phyloP scores from a whole-genome alignment of 352 stramenopile genomes.

The Halophytophthora batemanensis region DNA sequence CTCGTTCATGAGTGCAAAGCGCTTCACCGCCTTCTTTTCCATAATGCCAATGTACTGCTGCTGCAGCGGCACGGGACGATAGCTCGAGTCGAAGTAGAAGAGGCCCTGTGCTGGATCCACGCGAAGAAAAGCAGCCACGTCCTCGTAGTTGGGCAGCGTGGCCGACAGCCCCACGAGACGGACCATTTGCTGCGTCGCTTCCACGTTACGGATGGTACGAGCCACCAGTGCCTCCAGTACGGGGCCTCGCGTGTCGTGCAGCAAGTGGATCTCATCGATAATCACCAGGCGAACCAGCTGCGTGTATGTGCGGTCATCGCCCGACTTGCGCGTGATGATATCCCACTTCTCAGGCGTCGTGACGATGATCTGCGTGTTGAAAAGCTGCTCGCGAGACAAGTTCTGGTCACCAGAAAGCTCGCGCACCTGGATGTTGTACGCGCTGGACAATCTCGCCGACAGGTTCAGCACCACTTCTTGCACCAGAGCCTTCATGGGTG shows the following conservation, averaged over 20 bases:
- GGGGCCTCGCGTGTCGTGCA: slow-evolving; percentile 98
- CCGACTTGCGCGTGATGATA: slow-evolving; percentile 99
- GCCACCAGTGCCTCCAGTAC: slow-evolving; percentile 98
- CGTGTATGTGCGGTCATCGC: slow-evolving; percentile 96
- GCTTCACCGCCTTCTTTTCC: slow-evolving; percentile 99
- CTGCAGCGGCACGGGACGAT: slow-evolving; percentile 97
- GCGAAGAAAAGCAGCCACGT: slow-evolving; percentile 98
- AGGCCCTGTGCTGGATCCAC: slow-evolving; percentile 97
- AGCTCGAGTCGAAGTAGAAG: slow-evolving; percentile 99
- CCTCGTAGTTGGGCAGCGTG: slow-evolving; percentile 99
- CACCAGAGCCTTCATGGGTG: slow-evolving; percentile 99
- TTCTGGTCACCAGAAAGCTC: slow-evolving; percentile 99
- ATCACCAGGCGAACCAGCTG: slow-evolving; percentile 98
- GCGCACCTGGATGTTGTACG: slow-evolving; percentile 94
- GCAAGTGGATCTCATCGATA: slow-evolving; percentile 99
- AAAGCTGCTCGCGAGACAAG: slow-evolving; percentile 96
- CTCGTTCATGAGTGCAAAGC: slow-evolving; percentile 99
- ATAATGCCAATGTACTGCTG: slow-evolving; percentile 99
- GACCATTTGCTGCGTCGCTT: slow-evolving; percentile 96
- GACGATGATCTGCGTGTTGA: slow-evolving; percentile 99
- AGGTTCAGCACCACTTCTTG: slow-evolving; percentile 99
- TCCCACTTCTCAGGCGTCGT: slow-evolving; percentile 99
- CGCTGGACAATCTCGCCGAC: slow-evolving; percentile 86
- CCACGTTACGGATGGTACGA: slow-evolving; percentile 97
- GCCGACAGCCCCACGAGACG: slow-evolving; percentile 97